Evolutionary conservation across 495 filamentous ascomycete species (phyloP).

Genomic region (Aspergillus sclerotiicarbonarius): DNA sequence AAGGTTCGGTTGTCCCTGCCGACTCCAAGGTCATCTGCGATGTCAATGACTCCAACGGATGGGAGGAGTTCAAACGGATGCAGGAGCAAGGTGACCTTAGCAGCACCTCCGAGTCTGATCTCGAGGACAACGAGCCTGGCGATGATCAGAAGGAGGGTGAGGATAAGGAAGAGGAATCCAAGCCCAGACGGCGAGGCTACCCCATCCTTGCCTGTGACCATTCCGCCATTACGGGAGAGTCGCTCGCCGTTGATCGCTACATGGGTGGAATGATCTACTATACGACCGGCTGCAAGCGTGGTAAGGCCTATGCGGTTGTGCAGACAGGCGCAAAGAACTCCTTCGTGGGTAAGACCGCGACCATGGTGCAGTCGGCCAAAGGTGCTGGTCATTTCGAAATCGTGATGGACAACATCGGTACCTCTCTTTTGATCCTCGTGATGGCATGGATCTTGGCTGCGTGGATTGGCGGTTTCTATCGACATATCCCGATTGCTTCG

Average conservation of each 20-base stretch:
- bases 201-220: slow-evolving; percentile 67
- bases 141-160: slow-evolving; percentile 20
- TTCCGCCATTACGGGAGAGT: slow-evolving; percentile 73
- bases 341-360: slow-evolving; percentile 70
- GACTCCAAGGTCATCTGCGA: slow-evolving; percentile 73
- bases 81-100: slow-evolving; percentile 54
- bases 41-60: slow-evolving; percentile 62
- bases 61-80: slow-evolving; percentile 59
- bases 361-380: slow-evolving; percentile 62
- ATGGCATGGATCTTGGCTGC: slow-evolving; percentile 64
- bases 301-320: slow-evolving; percentile 65
- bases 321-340: slow-evolving; percentile 60
- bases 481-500: slow-evolving; percentile 62
- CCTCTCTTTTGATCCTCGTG: slow-evolving; percentile 63
- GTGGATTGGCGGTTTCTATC: slow-evolving; percentile 74
- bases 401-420: slow-evolving; percentile 76
- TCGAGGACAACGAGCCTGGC: slow-evolving; percentile 31
- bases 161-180: slow-evolving; percentile 14
- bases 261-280: slow-evolving; percentile 69
- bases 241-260: slow-evolving; percentile 69
- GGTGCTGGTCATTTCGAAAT: slow-evolving; percentile 74
- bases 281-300: slow-evolving; percentile 73
- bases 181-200: slow-evolving; percentile 39
- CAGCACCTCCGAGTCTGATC: slow-evolving; percentile 53
- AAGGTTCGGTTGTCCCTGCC: slow-evolving; percentile 69